Percentiles rank a stretch among this genome's conserved stretches.
Evolutionary conservation across 805 yeast genomes (phyloP).

Genomic region (Ogataea paraovalis): DNA sequence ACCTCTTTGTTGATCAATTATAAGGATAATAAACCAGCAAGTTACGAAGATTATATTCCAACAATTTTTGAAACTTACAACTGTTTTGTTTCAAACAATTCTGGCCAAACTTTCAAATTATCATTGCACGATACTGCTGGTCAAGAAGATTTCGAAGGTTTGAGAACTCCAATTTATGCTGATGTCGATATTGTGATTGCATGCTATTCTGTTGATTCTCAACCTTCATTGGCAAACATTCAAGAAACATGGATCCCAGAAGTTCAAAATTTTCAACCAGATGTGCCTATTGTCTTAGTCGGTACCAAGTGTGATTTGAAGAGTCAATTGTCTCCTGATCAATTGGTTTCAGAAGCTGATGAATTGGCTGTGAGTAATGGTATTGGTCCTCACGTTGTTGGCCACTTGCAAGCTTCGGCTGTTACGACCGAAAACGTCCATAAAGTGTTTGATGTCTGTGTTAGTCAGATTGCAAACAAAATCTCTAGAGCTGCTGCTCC

Average conservation of each 20-base stretch:
- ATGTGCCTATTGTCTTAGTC: constrained; percentile 67
- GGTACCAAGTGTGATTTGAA: constrained; percentile 69
- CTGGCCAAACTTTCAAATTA: constrained; percentile 32
- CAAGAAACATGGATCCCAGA: constrained; percentile 80
- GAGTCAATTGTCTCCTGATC: constrained; percentile 15
- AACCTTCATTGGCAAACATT: constrained; percentile 64
- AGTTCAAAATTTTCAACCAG: constrained; percentile 73
- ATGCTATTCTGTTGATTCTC: constrained; percentile 65
- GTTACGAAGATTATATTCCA: constrained; percentile 55
- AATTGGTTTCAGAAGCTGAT: constrained; percentile 32
- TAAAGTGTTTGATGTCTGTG: constrained; percentile 56
- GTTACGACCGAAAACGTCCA: constrained; percentile 57
- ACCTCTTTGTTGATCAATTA: constrained; percentile 62
- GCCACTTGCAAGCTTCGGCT: constrained; percentile 75
- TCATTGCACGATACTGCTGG: constrained; percentile 68
- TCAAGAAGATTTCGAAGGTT: constrained; percentile 78
- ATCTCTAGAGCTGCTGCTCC: constrained; percentile 1
- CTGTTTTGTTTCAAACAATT: constrained; percentile 27
- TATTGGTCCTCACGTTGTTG: constrained; percentile 53
- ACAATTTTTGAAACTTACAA: constrained; percentile 75
- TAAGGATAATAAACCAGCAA: constrained; percentile 68
- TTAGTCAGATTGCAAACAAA: constrained; percentile 24
- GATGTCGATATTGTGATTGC: constrained; percentile 67
- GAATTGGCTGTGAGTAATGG: constrained; percentile 53
- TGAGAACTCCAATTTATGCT: constrained; percentile 75